Evolutionary conservation across 2,329 filamentous ascomycete genomes (phyloP).

Genomic region (Hypoxylon rubiginosum): DNA sequence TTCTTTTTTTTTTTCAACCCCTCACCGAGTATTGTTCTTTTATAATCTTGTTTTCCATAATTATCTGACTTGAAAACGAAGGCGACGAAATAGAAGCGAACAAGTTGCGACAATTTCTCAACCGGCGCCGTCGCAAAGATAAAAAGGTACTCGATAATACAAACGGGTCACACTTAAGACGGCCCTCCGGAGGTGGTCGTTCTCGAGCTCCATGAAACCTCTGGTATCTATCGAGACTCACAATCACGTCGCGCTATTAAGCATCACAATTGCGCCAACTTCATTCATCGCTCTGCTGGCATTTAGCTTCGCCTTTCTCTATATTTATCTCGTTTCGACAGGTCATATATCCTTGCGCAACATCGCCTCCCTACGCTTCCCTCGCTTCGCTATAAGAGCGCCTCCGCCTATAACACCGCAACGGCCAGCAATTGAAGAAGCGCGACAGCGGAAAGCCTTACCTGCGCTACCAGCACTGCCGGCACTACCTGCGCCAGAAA

Average conservation of each 20-base stretch:
- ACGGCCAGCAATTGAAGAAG: slow-evolving; percentile 14
- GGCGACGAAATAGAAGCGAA: neutral
- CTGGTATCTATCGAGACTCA: slow-evolving; percentile 73
- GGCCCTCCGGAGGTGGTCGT: slow-evolving; percentile 36
- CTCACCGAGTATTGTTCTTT: neutral
- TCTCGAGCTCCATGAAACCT: slow-evolving; percentile 64
- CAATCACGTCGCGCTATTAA: slow-evolving; percentile 72
- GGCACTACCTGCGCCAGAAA: slow-evolving; percentile 43
- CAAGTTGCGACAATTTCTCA: neutral
- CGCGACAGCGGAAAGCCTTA: slow-evolving; percentile 26
- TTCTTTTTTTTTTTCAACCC: neutral
- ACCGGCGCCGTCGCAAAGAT: neutral
- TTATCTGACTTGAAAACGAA: neutral
- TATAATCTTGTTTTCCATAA: neutral
- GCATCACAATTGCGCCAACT: slow-evolving; percentile 69
- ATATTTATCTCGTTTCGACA: slow-evolving; percentile 60
- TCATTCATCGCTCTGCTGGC: slow-evolving; percentile 67
- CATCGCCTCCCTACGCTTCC: slow-evolving; percentile 51
- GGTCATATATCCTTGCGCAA: slow-evolving; percentile 53
- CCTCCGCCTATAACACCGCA: slow-evolving; percentile 34
- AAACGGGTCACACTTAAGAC: slow-evolving; percentile 27
- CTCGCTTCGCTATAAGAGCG: slow-evolving; percentile 26
- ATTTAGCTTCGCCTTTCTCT: slow-evolving; percentile 65
- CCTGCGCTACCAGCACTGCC: slow-evolving; percentile 36
- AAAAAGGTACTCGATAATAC: slow-evolving; percentile 14